Percentiles rank a stretch among this genome's conserved stretches.
Evolutionary conservation across 1,284 basidiomycete genomes (phyloP).

Genomic region (Trichosporon coremiiforme): DNA sequence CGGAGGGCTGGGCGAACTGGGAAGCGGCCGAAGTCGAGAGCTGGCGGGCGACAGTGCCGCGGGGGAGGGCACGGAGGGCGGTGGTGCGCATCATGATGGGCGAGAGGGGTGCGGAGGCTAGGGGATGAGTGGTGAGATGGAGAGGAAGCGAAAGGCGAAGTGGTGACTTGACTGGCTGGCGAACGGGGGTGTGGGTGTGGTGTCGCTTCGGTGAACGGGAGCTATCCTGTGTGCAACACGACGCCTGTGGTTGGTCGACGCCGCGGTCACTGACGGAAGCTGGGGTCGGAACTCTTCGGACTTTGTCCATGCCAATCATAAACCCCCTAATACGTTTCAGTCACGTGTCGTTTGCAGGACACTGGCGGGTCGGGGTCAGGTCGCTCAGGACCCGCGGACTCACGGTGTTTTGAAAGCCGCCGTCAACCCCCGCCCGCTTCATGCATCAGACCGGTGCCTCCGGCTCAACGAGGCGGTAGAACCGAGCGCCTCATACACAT

Average conservation of each 20-base stretch:
- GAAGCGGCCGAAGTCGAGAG: constrained; percentile 42
- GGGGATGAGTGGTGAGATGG: constrained; percentile 23
- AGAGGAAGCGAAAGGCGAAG: constrained; percentile 18
- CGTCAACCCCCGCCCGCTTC: neutral
- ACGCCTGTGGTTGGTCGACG: constrained; percentile 5
- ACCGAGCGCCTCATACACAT: neutral
- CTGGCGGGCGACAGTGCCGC: constrained; percentile 32
- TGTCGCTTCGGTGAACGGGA: constrained; percentile 3
- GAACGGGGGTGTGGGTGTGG: neutral
- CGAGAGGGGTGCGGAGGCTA: neutral
- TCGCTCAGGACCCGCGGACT: neutral
- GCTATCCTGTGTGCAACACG: constrained; percentile 13
- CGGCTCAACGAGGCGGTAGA: neutral
- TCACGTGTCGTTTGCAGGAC: neutral
- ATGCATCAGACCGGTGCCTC: neutral
- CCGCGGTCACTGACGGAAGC: neutral
- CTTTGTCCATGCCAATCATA: constrained; percentile 4
- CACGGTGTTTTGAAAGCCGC: constrained; percentile 18
- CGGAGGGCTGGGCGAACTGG: constrained; percentile 41
- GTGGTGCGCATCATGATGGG: constrained; percentile 32
- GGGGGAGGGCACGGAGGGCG: constrained; percentile 31
- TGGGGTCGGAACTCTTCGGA: constrained; percentile 12
- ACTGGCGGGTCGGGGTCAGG: neutral
- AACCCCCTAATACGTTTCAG: neutral
- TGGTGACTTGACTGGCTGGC: constrained; percentile 8